Conservation (phyloP, 371 early-diverging fungal species). For the Mucor mucedo region DNA sequence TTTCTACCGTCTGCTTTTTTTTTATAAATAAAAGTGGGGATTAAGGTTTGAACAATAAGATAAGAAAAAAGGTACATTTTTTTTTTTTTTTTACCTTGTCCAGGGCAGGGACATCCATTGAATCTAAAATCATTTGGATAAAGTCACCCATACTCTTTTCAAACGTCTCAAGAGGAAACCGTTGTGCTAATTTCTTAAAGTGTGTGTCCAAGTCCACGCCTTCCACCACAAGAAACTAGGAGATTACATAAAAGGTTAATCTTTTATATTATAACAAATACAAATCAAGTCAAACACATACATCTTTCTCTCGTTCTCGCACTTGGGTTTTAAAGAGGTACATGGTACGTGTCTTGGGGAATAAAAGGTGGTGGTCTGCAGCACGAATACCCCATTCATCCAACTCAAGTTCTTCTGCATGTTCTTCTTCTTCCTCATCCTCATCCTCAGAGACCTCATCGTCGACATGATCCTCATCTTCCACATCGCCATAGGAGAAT, state of each 20-base stretch:
- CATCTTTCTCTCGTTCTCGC: slow-evolving; percentile 56
- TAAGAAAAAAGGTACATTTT: not conserved
- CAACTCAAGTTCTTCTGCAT: slow-evolving; percentile 23
- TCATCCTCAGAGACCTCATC: slow-evolving; percentile 25
- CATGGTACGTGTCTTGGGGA: slow-evolving; percentile 58
- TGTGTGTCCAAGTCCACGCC: slow-evolving; percentile 48
- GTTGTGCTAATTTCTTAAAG: slow-evolving; percentile 53
- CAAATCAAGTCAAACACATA: slow-evolving; percentile 15
- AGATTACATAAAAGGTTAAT: too few species aligned
- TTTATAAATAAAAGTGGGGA: slow-evolving; percentile 13
- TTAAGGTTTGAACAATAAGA: not conserved
- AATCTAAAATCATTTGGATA: slow-evolving; percentile 49
- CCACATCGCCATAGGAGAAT: slow-evolving; percentile 65
- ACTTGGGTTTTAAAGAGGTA: slow-evolving; percentile 52
- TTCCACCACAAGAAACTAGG: slow-evolving; percentile 51
- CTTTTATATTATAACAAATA: too few species aligned
- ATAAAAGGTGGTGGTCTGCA: slow-evolving; percentile 53
- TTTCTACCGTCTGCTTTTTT: slow-evolving; percentile 20
- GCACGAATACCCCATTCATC: slow-evolving; percentile 49
- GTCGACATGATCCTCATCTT: slow-evolving; percentile 47
- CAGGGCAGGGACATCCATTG: slow-evolving; percentile 48
- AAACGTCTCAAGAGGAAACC: slow-evolving; percentile 55
- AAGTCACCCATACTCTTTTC: slow-evolving; percentile 54
- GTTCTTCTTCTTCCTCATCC: slow-evolving; percentile 24
- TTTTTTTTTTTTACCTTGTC: slow-evolving; percentile 37